Conservation (phyloP, 179 eudicot genomes). For the Beta lomatogona region DNA sequence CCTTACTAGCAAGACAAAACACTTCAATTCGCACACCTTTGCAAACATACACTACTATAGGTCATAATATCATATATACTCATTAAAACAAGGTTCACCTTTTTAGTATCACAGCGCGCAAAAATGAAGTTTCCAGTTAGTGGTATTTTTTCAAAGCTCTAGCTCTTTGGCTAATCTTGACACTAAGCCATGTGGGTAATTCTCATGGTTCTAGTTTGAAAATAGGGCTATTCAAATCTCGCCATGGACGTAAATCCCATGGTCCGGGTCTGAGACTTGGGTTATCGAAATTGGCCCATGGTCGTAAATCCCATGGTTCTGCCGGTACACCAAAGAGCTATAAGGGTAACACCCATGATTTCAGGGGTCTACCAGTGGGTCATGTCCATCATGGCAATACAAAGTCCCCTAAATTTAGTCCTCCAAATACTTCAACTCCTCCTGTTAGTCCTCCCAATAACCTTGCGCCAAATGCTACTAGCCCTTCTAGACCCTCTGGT, state of each 20-base stretch:
- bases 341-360: not conserved
- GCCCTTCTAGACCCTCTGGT: not conserved
- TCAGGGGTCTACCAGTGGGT: not conserved
- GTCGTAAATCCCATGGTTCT: not conserved
- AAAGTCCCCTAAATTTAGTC: not conserved
- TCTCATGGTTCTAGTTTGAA: not conserved
- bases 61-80: no score
- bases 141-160: not conserved
- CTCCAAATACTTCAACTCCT: not conserved
- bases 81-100: no score
- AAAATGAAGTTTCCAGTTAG: not conserved
- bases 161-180: constrained; percentile 1
- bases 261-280: not conserved
- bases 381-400: not conserved
- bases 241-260: not conserved
- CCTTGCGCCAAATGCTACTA: not conserved
- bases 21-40: no score
- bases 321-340: not conserved
- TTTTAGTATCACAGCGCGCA: not conserved
- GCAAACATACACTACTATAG: no score
- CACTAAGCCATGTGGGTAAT: not conserved
- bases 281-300: no score
- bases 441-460: not conserved
- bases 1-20: no score
- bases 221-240: not conserved